phyloP scores from a whole-genome alignment of 225 moss, liverwort and hornwort species.

The Lunularia cruciata region DNA sequence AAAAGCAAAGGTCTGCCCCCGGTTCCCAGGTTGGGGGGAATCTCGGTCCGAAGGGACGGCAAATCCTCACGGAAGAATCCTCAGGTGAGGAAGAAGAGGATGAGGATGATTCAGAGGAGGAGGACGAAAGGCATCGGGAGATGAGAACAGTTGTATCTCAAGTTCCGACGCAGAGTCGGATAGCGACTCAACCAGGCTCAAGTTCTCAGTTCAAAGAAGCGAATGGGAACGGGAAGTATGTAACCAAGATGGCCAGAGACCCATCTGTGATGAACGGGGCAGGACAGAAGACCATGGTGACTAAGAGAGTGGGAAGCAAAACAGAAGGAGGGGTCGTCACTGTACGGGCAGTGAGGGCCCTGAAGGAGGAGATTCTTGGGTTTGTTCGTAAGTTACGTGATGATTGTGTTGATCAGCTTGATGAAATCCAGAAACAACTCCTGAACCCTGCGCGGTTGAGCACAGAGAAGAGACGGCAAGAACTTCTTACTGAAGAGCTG shows the following conservation, averaged over 20 bases:
- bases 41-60: not conserved
- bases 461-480: not conserved
- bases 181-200: no score
- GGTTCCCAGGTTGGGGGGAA: no score
- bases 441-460: not conserved
- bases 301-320: no score
- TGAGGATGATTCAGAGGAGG: constrained; percentile 4
- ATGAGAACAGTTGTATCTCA: no score
- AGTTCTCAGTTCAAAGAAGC: no score
- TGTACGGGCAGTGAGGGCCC: not conserved
- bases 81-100: not conserved
- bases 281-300: no score
- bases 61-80: not conserved
- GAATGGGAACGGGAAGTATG: no score
- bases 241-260: no score
- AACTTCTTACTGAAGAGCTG: not conserved
- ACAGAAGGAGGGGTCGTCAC: no score
- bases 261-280: no score
- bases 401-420: constrained; percentile 15
- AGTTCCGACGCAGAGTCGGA: no score
- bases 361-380: constrained; percentile 1
- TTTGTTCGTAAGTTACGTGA: not conserved
- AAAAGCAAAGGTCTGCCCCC: not conserved
- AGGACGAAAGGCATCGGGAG: no score
- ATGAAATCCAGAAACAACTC: not conserved